These are phyloP conservation scores for Geum urbanum DNA, from an alignment of 306 rosid species.

Conservation along the genomic window DNA sequence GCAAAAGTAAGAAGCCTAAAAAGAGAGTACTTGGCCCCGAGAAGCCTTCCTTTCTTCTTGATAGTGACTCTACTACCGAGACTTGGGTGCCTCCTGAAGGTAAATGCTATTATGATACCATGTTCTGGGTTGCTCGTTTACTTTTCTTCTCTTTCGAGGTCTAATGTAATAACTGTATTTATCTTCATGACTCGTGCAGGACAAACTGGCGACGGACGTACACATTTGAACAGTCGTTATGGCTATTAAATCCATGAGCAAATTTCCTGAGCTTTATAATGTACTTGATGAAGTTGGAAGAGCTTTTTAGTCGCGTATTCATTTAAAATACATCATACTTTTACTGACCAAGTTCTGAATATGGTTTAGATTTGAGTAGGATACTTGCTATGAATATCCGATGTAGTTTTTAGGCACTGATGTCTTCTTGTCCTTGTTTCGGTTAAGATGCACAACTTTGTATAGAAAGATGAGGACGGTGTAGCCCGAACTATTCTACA, in stretches of 20 bases:
- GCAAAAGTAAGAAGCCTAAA: conserved; percentile 48
- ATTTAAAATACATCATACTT: not conserved
- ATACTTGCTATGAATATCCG: too few species aligned
- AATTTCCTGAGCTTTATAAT: not conserved
- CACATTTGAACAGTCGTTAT: conserved; percentile 66
- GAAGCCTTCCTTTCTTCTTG: conserved; percentile 80
- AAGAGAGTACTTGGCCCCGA: conserved; percentile 74
- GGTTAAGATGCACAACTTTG: not conserved
- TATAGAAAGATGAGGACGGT: not conserved
- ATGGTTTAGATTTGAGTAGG: too few species aligned
- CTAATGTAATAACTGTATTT: not conserved
- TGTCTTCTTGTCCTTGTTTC: not conserved
- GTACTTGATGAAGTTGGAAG: conserved; percentile 1
- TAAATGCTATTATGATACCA: conserved; percentile 30
- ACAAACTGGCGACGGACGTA: conserved; percentile 92
- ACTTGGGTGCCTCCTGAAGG: conserved; percentile 96
- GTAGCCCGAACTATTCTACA: not conserved
- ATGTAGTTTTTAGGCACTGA: not conserved
- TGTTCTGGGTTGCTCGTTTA: not conserved
- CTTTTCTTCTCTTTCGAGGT: conserved; percentile 1
- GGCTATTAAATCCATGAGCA: conserved; percentile 53
- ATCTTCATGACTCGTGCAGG: conserved; percentile 50
- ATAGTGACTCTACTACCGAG: conserved; percentile 45
- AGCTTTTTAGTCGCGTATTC: not conserved
- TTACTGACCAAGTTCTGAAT: not conserved